Evolutionary conservation across 257 asterid species (phyloP).

Genomic region (Rubia yunnanensis): DNA sequence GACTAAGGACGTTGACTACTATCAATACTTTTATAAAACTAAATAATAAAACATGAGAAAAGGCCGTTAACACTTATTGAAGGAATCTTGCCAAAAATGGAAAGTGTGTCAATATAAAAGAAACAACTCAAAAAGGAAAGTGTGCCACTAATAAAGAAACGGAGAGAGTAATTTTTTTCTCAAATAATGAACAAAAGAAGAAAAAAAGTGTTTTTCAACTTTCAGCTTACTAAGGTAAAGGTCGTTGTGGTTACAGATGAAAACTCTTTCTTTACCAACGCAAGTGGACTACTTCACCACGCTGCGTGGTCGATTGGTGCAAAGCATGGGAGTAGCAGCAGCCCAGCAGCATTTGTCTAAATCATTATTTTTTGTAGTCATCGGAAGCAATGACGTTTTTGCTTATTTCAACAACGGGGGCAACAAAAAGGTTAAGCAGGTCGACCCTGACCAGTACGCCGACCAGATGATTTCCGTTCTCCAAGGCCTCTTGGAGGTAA

Average conservation of each 20-base stretch:
- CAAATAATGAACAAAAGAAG: too few species aligned
- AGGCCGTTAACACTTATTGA: too few species aligned
- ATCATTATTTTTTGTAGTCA: constrained; percentile 48
- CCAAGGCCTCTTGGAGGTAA: constrained; percentile 47
- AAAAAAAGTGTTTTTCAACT: too few species aligned
- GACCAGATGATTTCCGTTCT: constrained; percentile 52
- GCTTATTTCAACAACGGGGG: constrained; percentile 25
- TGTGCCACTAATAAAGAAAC: too few species aligned
- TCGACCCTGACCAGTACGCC: constrained; percentile 45
- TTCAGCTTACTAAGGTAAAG: too few species aligned
- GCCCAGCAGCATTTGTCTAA: constrained; percentile 44
- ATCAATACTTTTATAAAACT: too few species aligned
- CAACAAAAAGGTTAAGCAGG: constrained; percentile 3
- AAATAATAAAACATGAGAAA: too few species aligned
- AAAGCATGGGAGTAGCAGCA: constrained; percentile 25
- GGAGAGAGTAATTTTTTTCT: too few species aligned
- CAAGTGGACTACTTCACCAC: constrained; percentile 45
- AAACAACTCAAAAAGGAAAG: too few species aligned
- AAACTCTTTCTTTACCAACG: constrained; percentile 26
- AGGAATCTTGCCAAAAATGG: too few species aligned
- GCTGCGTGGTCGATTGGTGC: constrained; percentile 32
- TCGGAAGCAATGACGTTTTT: constrained; percentile 76
- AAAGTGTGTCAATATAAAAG: too few species aligned
- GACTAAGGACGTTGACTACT: too few species aligned
- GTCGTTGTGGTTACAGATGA: constrained; percentile 33